Conservation (phyloP, 2,329 filamentous ascomycete genomes). For the Keithomyces neogunnii region DNA sequence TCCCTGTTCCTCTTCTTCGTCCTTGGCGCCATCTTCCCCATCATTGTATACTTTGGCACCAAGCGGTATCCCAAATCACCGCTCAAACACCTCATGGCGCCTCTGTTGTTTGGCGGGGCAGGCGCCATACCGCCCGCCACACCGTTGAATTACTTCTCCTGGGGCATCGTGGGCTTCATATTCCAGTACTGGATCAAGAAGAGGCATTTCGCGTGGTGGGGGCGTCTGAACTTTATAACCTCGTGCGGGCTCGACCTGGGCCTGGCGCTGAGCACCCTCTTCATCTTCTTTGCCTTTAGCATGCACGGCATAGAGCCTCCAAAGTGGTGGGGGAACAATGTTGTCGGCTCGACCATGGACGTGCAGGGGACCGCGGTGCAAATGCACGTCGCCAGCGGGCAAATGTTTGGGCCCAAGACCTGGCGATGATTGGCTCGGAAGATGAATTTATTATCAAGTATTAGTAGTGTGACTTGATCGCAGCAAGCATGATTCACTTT, state of each 20-base stretch:
- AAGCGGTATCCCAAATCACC: constrained; percentile 43
- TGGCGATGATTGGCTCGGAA: constrained; percentile 30
- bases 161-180: constrained; percentile 61
- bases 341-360: constrained; percentile 54
- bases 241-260: constrained; percentile 63
- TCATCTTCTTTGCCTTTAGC: constrained; percentile 63
- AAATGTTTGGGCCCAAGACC: constrained; percentile 51
- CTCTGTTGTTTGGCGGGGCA: constrained; percentile 50
- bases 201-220: constrained; percentile 62
- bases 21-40: constrained; percentile 43
- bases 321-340: constrained; percentile 60
- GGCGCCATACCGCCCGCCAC: constrained; percentile 56
- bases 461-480: too few species aligned
- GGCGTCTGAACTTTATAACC: constrained; percentile 63
- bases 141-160: constrained; percentile 66
- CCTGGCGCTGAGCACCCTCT: constrained; percentile 55
- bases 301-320: constrained; percentile 54
- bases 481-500: too few species aligned
- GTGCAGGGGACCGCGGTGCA: constrained; percentile 50
- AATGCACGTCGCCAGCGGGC: constrained; percentile 38
- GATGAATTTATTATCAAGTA: too few species aligned
- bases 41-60: constrained; percentile 41
- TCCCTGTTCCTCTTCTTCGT: constrained; percentile 52
- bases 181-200: constrained; percentile 64
- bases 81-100: constrained; percentile 47